Conservation (phyloP, 192 early-diverging fungal species). For the Entomortierella chlamydospora region DNA sequence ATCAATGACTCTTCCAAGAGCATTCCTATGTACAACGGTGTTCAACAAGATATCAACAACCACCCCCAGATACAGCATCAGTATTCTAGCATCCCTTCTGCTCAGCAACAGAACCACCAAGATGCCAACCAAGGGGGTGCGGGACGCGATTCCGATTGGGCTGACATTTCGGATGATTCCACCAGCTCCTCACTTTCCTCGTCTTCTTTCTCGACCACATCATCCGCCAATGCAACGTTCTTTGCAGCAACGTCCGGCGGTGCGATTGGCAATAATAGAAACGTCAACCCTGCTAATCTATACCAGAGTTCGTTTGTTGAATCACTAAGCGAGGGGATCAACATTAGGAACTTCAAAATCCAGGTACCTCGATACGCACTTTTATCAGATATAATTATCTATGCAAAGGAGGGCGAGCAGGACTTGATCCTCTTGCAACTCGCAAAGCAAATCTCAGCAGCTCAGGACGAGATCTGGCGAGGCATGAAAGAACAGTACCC, state of each 20-base stretch:
- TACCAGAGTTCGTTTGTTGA: conserved; percentile 28
- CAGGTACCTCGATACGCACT: conserved; percentile 63
- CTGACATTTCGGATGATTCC: conserved; percentile 24
- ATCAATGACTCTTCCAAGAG: not conserved
- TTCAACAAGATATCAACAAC: conserved; percentile 37
- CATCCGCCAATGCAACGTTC: conserved; percentile 6
- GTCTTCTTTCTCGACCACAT: conserved; percentile 34
- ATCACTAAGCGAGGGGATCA: conserved; percentile 58
- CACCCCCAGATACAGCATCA: conserved; percentile 47
- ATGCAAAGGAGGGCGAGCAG: conserved; percentile 52
- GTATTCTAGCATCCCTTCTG: conserved; percentile 2
- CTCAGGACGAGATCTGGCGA: conserved; percentile 54
- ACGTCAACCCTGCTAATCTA: not conserved
- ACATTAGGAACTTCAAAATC: conserved; percentile 67
- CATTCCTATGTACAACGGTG: not conserved
- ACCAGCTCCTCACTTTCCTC: conserved; percentile 29
- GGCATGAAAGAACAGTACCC: conserved; percentile 45
- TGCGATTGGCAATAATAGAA: conserved; percentile 2
- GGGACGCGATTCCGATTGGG: conserved; percentile 30
- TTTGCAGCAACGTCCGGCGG: conserved; percentile 14
- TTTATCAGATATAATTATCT: conserved; percentile 61
- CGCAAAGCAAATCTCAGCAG: conserved; percentile 55
- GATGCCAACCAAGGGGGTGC: conserved; percentile 14
- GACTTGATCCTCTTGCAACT: conserved; percentile 37
- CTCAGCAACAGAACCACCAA: conserved; percentile 7